Base-by-base conservation (phyloP, 306 rosid genomes). In the Castanea sativa region DNA sequence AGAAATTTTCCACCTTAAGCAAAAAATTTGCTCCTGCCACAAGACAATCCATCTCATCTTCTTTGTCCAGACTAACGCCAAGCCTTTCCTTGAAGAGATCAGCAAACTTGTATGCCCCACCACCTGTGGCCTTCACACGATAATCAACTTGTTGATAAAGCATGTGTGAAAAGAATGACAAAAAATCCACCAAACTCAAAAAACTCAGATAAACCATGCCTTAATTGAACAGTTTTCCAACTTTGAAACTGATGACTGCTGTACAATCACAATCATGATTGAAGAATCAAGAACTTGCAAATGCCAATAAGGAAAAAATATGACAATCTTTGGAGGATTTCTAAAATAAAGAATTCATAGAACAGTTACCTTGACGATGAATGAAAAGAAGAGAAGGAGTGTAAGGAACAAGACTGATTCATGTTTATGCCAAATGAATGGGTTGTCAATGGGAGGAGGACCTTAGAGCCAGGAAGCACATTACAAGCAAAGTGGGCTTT, bases 61-160 rank as follows among this genome's bases (percentile, higher is more conserved):
- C 99, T 87, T 96, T 96, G 89, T 96, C 99, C 72, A 96, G 88
- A 75, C 96, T 86, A 76, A 96, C 98, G 38, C 99, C 99, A 61
- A 96, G 99, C 85, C 89, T 93, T 90, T 96, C 97, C 85, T 93
- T 96, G 86, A 96, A 93, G 76, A 96, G 98, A 84, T 96, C 97
- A 27, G 99, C 88, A 79, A 84, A 96, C 89, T 93, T 96, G 89
- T 93, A 96, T 43, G 99, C 98, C 78, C 99, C 99, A 69, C 99
- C 99, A 59, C 99, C 99, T 80, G 99, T 93, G 81, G 99, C 99
- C 99, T 95, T 91, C 79, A 73, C 83, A 81, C 33, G 85, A 79
- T 61, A 79, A 79, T 29, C 23, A 43, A 76, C 38, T 76, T 55
- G 77, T 64, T 35, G 76, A 57, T 52, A 69, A 49, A 12, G 35